Conservation (phyloP, 2,329 filamentous ascomycete genomes). For the Triangularia setosa region DNA sequence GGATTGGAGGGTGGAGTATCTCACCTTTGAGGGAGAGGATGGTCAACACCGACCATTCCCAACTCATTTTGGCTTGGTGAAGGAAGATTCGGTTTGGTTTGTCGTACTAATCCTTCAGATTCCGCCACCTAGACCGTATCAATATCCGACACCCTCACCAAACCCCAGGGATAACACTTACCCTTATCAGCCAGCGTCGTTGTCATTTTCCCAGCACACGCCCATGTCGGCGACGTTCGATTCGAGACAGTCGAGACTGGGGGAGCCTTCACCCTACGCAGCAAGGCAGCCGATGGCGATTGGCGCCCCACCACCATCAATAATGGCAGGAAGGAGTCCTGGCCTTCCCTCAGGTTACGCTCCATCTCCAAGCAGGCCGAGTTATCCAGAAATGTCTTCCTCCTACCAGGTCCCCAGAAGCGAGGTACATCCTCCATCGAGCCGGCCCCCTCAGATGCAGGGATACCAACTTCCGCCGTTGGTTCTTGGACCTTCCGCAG, state of each 20-base stretch:
- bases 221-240: conserved; percentile 48
- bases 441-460: conserved; percentile 31
- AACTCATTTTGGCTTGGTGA: conserved; percentile 54
- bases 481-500: conserved; percentile 38
- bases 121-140: conserved; percentile 34
- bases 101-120: conserved; percentile 48
- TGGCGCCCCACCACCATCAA: conserved; percentile 29
- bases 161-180: conserved; percentile 42
- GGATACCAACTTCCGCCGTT: conserved; percentile 48
- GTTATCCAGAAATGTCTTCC: conserved; percentile 41
- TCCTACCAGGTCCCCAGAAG: conserved; percentile 53
- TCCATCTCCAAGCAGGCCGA: conserved; percentile 41
- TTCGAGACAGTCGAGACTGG: conserved; percentile 39
- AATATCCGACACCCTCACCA: conserved; percentile 45
- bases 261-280: conserved; percentile 27
- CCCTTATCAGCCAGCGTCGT: conserved; percentile 38
- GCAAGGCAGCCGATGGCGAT: conserved; percentile 26
- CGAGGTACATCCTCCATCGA: conserved; percentile 38
- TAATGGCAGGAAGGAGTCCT: conserved; percentile 38
- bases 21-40: conserved; percentile 51
- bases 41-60: conserved; percentile 49
- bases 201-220: conserved; percentile 41
- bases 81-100: conserved; percentile 60
- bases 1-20: conserved; percentile 49
- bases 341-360: conserved; percentile 44